Base-by-base conservation (phyloP, 2,329 filamentous ascomycete genomes). In the Pseudogymnoascus sp. region DNA sequence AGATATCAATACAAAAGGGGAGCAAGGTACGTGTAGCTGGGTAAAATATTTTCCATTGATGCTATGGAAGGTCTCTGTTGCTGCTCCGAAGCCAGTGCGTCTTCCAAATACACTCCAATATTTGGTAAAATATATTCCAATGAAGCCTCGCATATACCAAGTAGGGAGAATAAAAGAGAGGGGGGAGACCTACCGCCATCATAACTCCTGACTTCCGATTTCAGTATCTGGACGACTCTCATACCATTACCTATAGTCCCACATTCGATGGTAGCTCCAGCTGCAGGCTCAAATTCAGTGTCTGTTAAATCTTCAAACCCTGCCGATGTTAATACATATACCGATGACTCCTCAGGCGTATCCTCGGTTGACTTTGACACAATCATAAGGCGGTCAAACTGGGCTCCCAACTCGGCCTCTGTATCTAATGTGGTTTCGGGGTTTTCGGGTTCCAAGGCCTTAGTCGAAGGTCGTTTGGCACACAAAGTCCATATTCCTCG, bases 251-350 rank as follows among this genome's bases (percentile, higher is more conserved):
- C 89, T 75, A 99, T 85, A 0, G 88, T 89, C 15, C 90, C 91
- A 17, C 95, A 89, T 68, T 96, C 89, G 56, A 97, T 82, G 0
- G 95, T 97, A 33, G 88, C 85, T 26, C 93, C 95, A 66, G 93
- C 91, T 53, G 91, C 90, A 3, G 89, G 87, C 66, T 99, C 96
- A 72, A 97, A 97, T 71, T 99, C 95, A 0, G 92, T 91, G 40
- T 88, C 91, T 37, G 85, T 85, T 7, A 93, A 81, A 40, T 89
- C 85, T 72, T 92, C 88, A 64, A 96, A 86, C 2, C 86, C 86
- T 31, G 86, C 85, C 1, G 83, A 85, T n/a, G 87, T 89, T 40
- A 93, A 79, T 42, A 85, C 83, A 70, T 93, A 93, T 2, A 96
- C 87, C 63, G 90, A 86, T 0, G 91, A 93, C 46, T 86, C 87